Evolutionary conservation across 2,329 filamentous ascomycete species (phyloP).

Genomic region (Paradendryphiella salina): DNA sequence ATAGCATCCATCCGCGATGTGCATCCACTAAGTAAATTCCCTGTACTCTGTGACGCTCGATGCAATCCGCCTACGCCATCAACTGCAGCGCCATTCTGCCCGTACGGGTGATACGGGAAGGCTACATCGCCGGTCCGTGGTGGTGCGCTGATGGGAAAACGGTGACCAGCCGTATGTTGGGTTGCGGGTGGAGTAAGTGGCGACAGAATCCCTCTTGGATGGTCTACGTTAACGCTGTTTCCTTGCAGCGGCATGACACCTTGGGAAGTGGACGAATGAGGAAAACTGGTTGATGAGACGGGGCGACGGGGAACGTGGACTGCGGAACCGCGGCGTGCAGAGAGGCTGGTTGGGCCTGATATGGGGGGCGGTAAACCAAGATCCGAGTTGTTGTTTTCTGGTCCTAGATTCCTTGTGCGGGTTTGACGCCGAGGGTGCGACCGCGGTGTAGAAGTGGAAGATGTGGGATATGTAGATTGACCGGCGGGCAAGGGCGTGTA

Average conservation of each 20-base stretch:
- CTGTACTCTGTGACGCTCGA: background rate
- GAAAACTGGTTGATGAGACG: background rate
- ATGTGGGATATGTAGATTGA: conserved; percentile 9
- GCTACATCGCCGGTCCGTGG: conserved; percentile 12
- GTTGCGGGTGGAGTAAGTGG: conserved; percentile 15
- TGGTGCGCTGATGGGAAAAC: conserved; percentile 25
- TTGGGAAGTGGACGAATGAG: conserved; percentile 3
- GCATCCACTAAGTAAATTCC: conserved; percentile 1
- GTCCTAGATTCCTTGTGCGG: conserved; percentile 11
- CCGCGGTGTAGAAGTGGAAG: conserved; percentile 1
- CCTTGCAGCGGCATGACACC: conserved; percentile 14
- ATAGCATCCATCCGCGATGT: conserved; percentile 1
- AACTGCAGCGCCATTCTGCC: background rate
- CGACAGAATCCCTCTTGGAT: conserved; percentile 16
- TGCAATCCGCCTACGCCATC: background rate
- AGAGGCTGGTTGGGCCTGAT: conserved; percentile 9
- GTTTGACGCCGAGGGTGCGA: conserved; percentile 21
- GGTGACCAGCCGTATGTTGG: conserved; percentile 1
- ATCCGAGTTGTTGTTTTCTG: conserved; percentile 26
- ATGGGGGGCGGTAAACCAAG: conserved; percentile 28
- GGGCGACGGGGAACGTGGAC: conserved; percentile 26
- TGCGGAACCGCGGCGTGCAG: conserved; percentile 32
- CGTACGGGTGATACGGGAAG: background rate
- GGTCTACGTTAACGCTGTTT: background rate
- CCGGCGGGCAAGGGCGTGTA: conserved; percentile 6